These are phyloP conservation scores for Neophaeococcomyces mojaviensis DNA, from an alignment of 2,329 filamentous ascomycete genomes.

Conservation along the genomic window DNA sequence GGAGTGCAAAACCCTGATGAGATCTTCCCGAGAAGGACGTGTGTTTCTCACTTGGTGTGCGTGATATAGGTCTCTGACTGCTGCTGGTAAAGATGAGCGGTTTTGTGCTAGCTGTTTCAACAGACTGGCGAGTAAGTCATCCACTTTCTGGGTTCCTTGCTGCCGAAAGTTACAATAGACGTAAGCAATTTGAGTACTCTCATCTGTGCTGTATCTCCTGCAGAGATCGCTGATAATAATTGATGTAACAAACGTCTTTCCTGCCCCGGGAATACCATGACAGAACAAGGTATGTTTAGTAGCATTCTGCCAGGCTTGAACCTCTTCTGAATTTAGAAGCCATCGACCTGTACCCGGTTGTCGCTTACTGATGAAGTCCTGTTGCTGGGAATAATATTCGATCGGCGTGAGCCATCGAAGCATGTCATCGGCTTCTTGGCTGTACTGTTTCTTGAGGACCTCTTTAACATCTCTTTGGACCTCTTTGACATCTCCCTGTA, in stretches of 20 bases:
- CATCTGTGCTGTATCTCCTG: constrained; percentile 16
- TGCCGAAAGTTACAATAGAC: constrained; percentile 42
- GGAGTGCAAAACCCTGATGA: constrained; percentile 16
- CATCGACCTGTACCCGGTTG: constrained; percentile 38
- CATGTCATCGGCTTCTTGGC: too few relatives aligned
- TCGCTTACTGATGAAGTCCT: constrained; percentile 29
- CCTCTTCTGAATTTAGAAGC: constrained; percentile 36
- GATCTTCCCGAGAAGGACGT: constrained; percentile 20
- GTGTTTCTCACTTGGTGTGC: constrained; percentile 19
- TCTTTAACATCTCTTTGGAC: too few relatives aligned
- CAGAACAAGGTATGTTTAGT: constrained; percentile 36
- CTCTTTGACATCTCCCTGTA: too few relatives aligned
- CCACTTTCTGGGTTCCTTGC: constrained; percentile 29
- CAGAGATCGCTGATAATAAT: constrained; percentile 37
- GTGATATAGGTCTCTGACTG: constrained; percentile 23
- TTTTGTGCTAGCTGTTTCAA: constrained; percentile 10
- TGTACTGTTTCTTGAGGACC: too few relatives aligned
- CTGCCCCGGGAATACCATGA: constrained; percentile 42
- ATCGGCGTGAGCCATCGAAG: constrained; percentile 7
- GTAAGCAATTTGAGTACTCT: constrained; percentile 34
- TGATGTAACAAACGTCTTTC: constrained; percentile 43
- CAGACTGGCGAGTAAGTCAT: constrained; percentile 7
- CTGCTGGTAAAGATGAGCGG: constrained; percentile 8
- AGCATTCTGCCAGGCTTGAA: constrained; percentile 26
- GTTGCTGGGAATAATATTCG: constrained; percentile 32